A percentile compares a stretch with the other conserved stretches of the same genome.
Evolutionary conservation across 1,284 basidiomycete genomes (phyloP).

Genomic region (Megacollybia platyphylla): DNA sequence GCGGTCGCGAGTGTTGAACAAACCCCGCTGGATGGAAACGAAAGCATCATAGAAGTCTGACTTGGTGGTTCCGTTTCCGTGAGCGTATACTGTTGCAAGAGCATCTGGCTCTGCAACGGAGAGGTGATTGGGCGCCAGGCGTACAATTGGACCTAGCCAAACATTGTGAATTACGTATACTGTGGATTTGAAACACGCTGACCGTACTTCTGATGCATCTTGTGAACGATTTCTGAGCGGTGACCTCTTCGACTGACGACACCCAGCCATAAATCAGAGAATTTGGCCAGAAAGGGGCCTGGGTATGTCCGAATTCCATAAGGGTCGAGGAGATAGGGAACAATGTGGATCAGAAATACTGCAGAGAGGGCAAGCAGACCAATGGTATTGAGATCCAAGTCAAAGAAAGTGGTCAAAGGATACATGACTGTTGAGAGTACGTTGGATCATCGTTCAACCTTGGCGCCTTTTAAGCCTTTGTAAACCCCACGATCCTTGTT

Average conservation of each 20-base stretch:
- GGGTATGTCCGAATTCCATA: neutral
- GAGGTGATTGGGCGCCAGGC: conserved; percentile 79
- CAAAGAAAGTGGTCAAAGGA: no score
- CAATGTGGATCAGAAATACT: conserved; percentile 1
- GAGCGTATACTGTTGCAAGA: conserved; percentile 63
- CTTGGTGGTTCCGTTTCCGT: conserved; percentile 71
- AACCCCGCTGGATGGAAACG: conserved; percentile 62
- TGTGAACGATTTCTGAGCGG: neutral
- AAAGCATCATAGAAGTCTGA: conserved; percentile 76
- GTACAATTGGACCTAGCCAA: conserved; percentile 53
- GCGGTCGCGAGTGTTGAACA: conserved; percentile 84
- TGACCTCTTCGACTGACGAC: neutral
- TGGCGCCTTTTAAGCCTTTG: no score
- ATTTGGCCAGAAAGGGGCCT: neutral
- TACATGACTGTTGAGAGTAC: no score
- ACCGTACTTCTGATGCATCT: neutral
- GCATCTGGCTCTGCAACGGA: conserved; percentile 75
- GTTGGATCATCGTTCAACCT: no score
- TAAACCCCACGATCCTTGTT: no score
- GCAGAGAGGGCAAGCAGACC: neutral
- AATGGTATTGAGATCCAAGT: neutral
- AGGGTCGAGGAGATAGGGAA: conserved; percentile 3
- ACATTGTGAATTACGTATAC: neutral
- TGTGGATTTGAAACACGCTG: conserved; percentile 17
- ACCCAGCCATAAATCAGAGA: neutral